Evolutionary conservation across 176 grass and related monocot species (phyloP).

Genomic region (Avena eriantha): DNA sequence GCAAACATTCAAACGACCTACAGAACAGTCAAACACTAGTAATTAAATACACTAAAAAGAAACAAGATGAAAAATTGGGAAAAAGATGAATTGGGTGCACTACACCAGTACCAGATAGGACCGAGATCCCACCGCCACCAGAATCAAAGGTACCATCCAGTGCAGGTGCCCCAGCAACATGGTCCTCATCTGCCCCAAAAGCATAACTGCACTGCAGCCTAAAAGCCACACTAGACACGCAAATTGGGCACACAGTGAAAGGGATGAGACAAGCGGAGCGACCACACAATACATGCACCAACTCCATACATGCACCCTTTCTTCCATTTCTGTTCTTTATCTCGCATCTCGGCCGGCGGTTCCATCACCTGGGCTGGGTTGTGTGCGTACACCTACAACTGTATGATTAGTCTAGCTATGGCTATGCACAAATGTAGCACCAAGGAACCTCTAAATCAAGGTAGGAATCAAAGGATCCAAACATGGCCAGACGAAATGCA

Average conservation of each 20-base stretch:
- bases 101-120: constrained; percentile 13
- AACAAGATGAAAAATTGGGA: neutral
- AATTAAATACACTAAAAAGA: neutral
- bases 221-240: constrained; percentile 5
- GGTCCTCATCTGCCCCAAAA: constrained; percentile 22
- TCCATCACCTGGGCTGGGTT: neutral
- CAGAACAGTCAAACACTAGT: neutral
- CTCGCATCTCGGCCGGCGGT: neutral
- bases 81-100: too few species aligned
- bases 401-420: neutral
- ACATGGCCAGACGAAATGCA: neutral
- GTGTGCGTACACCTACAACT: neutral
- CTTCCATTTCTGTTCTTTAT: neutral
- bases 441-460: neutral
- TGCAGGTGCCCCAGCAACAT: constrained; percentile 12
- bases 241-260: constrained; percentile 40
- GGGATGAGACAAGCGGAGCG: constrained; percentile 40
- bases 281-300: constrained; percentile 27
- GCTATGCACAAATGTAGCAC: constrained; percentile 17
- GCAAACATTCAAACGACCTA: neutral
- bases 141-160: constrained; percentile 16
- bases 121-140: constrained; percentile 24
- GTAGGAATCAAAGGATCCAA: neutral
- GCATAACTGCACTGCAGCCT: constrained; percentile 23
- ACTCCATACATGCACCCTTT: neutral